phyloP scores from a whole-genome alignment of 225 moss, liverwort and hornwort species.

The Thuidium tamariscinum region DNA sequence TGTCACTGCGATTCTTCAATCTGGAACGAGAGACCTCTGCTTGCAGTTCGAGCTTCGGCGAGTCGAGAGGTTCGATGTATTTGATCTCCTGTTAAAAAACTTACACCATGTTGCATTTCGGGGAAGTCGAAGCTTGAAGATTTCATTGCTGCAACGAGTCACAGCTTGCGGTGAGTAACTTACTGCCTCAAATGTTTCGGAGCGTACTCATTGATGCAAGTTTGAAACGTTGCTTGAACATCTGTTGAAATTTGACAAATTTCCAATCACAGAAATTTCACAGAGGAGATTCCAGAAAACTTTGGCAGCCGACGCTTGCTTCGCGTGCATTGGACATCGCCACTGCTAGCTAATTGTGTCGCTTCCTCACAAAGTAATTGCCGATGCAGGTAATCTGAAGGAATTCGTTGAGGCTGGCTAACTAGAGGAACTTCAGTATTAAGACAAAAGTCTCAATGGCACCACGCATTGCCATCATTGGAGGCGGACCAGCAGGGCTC shows the following conservation, averaged over 20 bases:
- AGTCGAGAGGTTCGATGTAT: background rate
- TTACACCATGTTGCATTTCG: background rate
- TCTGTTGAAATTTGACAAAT: background rate
- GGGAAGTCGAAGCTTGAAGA: background rate
- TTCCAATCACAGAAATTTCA: background rate
- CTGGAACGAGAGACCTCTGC: background rate
- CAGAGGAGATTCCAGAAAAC: background rate
- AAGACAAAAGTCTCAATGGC: background rate
- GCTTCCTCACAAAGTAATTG: background rate
- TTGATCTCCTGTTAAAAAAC: background rate
- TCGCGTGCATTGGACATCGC: background rate
- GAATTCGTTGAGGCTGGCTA: background rate
- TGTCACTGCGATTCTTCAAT: background rate
- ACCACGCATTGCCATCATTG: background rate
- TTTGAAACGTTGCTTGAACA: background rate
- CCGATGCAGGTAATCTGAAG: background rate
- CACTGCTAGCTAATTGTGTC: background rate
- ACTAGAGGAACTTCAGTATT: background rate
- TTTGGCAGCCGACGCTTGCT: background rate
- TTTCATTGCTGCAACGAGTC: background rate
- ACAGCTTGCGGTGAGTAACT: background rate
- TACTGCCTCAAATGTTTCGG: background rate
- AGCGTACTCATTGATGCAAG: background rate
- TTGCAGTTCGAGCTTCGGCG: background rate
- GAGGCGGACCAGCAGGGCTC: background rate